A percentile compares a stretch with the other conserved stretches of the same genome.
Evolutionary conservation across 306 rosid genomes (phyloP).

Genomic region (Medicago ruthenica): DNA sequence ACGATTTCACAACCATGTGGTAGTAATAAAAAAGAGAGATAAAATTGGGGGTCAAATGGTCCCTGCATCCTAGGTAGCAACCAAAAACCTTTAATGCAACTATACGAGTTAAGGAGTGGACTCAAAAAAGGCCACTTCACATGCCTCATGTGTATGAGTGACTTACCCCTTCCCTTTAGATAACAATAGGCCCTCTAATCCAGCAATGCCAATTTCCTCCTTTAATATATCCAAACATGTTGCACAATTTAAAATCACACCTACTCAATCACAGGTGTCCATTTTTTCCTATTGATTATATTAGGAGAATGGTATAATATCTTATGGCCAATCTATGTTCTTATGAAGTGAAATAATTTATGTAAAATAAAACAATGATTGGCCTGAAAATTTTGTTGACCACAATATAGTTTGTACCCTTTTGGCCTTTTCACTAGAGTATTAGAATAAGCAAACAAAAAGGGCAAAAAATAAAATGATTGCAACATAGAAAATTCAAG

Average conservation of each 20-base stretch:
- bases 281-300: slow-evolving; percentile 13
- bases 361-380: slow-evolving; percentile 30
- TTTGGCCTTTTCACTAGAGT: slow-evolving; percentile 33
- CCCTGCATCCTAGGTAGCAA: slow-evolving; percentile 49
- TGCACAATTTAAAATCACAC: slow-evolving; percentile 52
- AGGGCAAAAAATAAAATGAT: not conserved
- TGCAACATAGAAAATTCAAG: not conserved
- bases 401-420: slow-evolving; percentile 26
- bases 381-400: slow-evolving; percentile 24
- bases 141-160: slow-evolving; percentile 53
- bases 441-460: slow-evolving; percentile 7
- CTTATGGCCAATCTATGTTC: slow-evolving; percentile 37
- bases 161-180: slow-evolving; percentile 41
- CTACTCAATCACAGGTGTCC: slow-evolving; percentile 60
- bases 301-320: slow-evolving; percentile 7
- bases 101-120: slow-evolving; percentile 39
- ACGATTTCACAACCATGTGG: slow-evolving; percentile 33
- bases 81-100: slow-evolving; percentile 52
- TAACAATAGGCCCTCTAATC: slow-evolving; percentile 49
- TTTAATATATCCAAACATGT: slow-evolving; percentile 44
- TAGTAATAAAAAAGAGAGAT: slow-evolving; percentile 14
- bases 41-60: slow-evolving; percentile 39
- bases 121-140: slow-evolving; percentile 48
- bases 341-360: not conserved
- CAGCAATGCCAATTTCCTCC: slow-evolving; percentile 38